These are phyloP conservation scores for Monilinia laxa DNA, from an alignment of 2,329 filamentous ascomycete species.

Conservation along the genomic window DNA sequence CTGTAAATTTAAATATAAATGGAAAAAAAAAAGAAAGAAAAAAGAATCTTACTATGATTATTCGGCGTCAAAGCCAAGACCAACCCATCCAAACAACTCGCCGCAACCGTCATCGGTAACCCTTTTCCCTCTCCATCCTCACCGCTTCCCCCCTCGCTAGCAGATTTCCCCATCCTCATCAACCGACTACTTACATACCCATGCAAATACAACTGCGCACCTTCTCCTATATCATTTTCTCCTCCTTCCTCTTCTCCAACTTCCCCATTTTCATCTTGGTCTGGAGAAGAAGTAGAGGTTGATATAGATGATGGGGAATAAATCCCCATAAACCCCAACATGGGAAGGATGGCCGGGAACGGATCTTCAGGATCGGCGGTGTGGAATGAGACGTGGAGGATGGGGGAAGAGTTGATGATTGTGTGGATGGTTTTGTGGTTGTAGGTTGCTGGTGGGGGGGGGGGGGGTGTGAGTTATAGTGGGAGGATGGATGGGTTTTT, in stretches of 20 bases:
- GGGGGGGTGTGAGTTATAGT: neutral
- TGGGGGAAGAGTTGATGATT: slow-evolving; percentile 71
- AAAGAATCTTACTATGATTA: slow-evolving; percentile 63
- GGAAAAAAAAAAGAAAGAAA: neutral
- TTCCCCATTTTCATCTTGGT: too few relatives aligned
- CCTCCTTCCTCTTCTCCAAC: neutral
- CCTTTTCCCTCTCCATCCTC: slow-evolving; percentile 48
- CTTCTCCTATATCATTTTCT: slow-evolving; percentile 48
- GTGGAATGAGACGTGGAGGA: slow-evolving; percentile 80
- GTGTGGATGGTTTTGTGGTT: slow-evolving; percentile 69
- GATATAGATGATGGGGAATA: slow-evolving; percentile 44
- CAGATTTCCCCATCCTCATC: slow-evolving; percentile 51
- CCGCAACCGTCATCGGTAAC: slow-evolving; percentile 70
- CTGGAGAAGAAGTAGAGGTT: too few relatives aligned
- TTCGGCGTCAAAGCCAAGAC: slow-evolving; percentile 78
- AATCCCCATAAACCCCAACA: slow-evolving; percentile 81
- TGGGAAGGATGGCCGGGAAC: slow-evolving; percentile 61
- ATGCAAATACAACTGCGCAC: slow-evolving; percentile 76
- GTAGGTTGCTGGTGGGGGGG: slow-evolving; percentile 58
- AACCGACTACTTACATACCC: slow-evolving; percentile 80
- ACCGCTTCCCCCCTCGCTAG: slow-evolving; percentile 1
- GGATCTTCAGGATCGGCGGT: slow-evolving; percentile 52
- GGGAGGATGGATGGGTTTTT: neutral
- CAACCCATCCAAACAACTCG: slow-evolving; percentile 74
- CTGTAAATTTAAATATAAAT: too few relatives aligned